Evolutionary conservation across 176 grass and related monocot species (phyloP).

Genomic region (Otatea glauca): DNA sequence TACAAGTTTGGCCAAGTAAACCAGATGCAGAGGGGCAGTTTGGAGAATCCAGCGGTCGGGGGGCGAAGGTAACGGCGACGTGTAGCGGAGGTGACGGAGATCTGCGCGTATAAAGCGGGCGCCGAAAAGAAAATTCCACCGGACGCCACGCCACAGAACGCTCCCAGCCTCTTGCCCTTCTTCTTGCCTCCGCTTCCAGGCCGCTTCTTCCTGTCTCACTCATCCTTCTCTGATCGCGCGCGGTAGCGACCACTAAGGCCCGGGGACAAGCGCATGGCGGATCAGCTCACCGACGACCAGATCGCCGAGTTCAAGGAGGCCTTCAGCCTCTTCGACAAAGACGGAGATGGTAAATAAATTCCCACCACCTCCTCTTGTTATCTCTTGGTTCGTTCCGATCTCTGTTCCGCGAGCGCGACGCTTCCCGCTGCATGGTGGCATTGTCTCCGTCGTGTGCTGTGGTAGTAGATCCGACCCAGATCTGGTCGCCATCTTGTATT

Average conservation of each 20-base stretch:
- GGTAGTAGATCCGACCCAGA: conserved; percentile 32
- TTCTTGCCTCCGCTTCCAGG: neutral
- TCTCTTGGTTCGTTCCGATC: neutral
- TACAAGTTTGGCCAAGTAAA: too few species aligned
- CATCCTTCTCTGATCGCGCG: neutral
- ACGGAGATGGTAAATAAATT: conserved; percentile 67
- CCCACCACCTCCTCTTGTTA: neutral
- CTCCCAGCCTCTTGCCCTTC: conserved; percentile 19
- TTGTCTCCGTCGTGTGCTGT: neutral
- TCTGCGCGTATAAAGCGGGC: conserved; percentile 52
- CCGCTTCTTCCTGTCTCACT: neutral
- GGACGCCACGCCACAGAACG: conserved; percentile 47
- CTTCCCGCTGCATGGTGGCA: neutral
- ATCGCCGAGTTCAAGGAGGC: conserved; percentile 96
- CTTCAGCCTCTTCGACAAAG: conserved; percentile 94
- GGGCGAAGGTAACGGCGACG: neutral
- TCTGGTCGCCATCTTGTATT: conserved; percentile 32
- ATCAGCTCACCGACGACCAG: conserved; percentile 92
- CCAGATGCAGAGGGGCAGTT: conserved; percentile 31
- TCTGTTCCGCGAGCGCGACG: neutral
- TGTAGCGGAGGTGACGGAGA: too few species aligned
- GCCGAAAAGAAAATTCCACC: conserved; percentile 36
- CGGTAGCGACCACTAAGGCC: neutral
- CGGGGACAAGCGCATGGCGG: conserved; percentile 54
- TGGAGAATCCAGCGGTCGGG: conserved; percentile 2